Percentiles rank a stretch among this genome's conserved stretches.
Conservation (phyloP, 1,284 basidiomycete genomes). For the Ustilago lituana region DNA sequence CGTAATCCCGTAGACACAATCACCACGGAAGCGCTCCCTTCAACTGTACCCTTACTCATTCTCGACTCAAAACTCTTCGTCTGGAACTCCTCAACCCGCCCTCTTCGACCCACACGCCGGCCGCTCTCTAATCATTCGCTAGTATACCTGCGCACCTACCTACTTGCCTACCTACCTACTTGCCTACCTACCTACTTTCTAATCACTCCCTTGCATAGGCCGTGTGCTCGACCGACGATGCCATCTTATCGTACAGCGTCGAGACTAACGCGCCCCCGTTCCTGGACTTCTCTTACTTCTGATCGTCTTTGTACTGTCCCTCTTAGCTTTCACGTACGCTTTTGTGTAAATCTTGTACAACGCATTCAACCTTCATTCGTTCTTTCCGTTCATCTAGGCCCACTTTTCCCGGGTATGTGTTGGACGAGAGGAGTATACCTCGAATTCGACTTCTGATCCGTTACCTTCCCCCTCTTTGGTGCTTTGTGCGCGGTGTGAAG, state of each 20-base stretch:
- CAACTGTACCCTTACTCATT: not conserved
- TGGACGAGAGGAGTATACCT: conserved; percentile 9
- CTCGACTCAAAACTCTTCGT: too few relatives aligned
- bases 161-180: not conserved
- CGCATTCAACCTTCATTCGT: not conserved
- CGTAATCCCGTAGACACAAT: not conserved
- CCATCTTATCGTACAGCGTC: conserved; percentile 12
- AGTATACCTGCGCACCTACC: not conserved
- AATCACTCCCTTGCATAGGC: not conserved
- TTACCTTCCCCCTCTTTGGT: too few relatives aligned
- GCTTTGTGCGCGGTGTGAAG: too few relatives aligned
- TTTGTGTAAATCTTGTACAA: conserved; percentile 31
- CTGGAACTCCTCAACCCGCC: too few relatives aligned
- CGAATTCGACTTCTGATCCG: conserved; percentile 4
- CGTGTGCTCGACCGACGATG: conserved; percentile 6
- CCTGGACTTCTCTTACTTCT: too few relatives aligned
- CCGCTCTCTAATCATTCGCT: not conserved
- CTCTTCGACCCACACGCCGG: too few relatives aligned
- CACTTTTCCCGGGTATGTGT: too few relatives aligned
- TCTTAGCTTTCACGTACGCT: not conserved
- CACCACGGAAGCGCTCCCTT: conserved; percentile 2
- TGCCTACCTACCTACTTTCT: conserved; percentile 1
- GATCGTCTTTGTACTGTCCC: conserved; percentile 4
- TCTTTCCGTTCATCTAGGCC: too few relatives aligned
- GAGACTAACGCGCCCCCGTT: not conserved